Evolutionary conservation across 495 filamentous ascomycete species (phyloP).

Genomic region (Penicillium dipodomyicola): DNA sequence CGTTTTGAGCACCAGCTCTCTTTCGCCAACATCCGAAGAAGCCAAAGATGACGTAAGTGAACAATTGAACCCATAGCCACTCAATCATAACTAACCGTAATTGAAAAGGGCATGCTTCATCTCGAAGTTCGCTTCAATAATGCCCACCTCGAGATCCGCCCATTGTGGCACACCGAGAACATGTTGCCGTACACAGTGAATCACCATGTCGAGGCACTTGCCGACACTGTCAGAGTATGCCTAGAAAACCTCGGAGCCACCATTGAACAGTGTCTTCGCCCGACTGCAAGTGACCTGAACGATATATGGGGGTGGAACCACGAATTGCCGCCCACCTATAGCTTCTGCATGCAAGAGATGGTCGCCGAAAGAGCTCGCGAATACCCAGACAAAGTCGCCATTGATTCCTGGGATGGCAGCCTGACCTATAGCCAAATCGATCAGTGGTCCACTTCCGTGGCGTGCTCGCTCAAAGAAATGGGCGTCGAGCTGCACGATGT

Average conservation of each 20-base stretch:
- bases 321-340: constrained; percentile 28
- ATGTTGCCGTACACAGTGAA: constrained; percentile 36
- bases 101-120: constrained; percentile 24
- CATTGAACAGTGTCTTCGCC: constrained; percentile 28
- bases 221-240: constrained; percentile 32
- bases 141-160: constrained; percentile 26
- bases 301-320: constrained; percentile 39
- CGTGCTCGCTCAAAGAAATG: constrained; percentile 23
- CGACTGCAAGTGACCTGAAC: constrained; percentile 29
- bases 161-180: constrained; percentile 29
- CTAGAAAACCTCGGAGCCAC: constrained; percentile 21
- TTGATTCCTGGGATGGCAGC: constrained; percentile 49
- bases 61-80: background rate
- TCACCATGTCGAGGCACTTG: constrained; percentile 30
- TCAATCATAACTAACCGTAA: background rate
- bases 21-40: constrained; percentile 20
- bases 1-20: constrained; percentile 32
- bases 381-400: constrained; percentile 36
- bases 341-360: constrained; percentile 48
- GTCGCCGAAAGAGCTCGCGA: constrained; percentile 36
- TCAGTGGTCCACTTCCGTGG: constrained; percentile 33
- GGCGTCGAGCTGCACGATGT: constrained; percentile 36
- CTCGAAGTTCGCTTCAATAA: constrained; percentile 29
- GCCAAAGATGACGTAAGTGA: constrained; percentile 29
- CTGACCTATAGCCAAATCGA: constrained; percentile 48